Percentiles rank a stretch among this genome's conserved stretches.
Evolutionary conservation across 768 basidiomycete species (phyloP).

Genomic region (Lentinula boryana): DNA sequence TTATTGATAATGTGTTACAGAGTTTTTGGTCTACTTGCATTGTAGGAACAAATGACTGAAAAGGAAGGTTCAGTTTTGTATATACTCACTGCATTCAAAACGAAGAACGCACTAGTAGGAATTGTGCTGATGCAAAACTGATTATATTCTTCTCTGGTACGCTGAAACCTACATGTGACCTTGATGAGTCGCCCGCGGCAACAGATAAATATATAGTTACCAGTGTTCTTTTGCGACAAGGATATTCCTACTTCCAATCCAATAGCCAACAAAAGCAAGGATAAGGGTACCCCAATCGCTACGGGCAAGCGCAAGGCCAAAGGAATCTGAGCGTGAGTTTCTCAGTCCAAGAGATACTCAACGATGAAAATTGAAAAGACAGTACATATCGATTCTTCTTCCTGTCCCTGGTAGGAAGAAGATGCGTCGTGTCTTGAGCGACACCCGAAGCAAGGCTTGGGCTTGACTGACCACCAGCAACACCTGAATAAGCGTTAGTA

Average conservation of each 20-base stretch:
- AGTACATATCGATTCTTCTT: conserved; percentile 22
- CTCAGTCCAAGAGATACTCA: conserved; percentile 24
- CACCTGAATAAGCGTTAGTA: neutral
- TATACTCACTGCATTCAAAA: neutral
- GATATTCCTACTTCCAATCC: conserved; percentile 39
- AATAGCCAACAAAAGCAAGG: conserved; percentile 42
- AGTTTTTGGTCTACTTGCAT: conserved; percentile 21
- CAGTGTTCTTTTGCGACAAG: conserved; percentile 35
- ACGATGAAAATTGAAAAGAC: conserved; percentile 4
- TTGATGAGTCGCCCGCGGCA: neutral
- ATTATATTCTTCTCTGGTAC: conserved; percentile 48
- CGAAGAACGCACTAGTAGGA: conserved; percentile 35
- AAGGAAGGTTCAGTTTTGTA: neutral
- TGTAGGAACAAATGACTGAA: conserved; percentile 56
- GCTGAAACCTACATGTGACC: conserved; percentile 37
- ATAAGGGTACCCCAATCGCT: conserved; percentile 29
- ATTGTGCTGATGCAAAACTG: conserved; percentile 37
- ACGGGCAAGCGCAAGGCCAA: conserved; percentile 22
- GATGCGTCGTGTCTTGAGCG: conserved; percentile 34
- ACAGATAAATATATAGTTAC: conserved; percentile 18
- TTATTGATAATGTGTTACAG: neutral
- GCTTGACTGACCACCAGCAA: neutral
- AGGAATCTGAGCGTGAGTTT: conserved; percentile 15
- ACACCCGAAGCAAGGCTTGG: neutral
- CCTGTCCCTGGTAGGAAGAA: conserved; percentile 39